A percentile compares a stretch with the other conserved stretches of the same genome.
Evolutionary conservation across 495 filamentous ascomycete species (phyloP).

Genomic region (Penicillium psychrofluorescens): DNA sequence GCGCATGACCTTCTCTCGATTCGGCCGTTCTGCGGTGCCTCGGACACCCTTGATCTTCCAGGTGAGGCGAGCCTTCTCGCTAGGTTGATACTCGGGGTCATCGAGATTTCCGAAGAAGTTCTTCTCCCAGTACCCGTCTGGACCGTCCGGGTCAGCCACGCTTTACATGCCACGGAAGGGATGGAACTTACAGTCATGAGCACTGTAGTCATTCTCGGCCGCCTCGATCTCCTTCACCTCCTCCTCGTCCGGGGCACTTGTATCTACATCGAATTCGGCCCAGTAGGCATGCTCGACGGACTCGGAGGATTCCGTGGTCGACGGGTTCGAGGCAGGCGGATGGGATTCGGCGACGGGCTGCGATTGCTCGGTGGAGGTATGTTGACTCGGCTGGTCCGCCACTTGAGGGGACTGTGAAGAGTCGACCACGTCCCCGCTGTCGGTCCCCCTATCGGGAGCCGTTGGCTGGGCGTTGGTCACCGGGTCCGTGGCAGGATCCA

Average conservation of each 20-base stretch:
- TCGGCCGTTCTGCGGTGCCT: conserved; percentile 54
- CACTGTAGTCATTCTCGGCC: conserved; percentile 41
- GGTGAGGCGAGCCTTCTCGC: conserved; percentile 47
- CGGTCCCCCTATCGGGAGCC: neutral
- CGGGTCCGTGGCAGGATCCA: conserved; percentile 14
- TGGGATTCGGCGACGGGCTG: conserved; percentile 4
- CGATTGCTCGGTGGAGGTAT: neutral
- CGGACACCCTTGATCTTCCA: conserved; percentile 56
- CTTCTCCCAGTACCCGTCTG: conserved; percentile 53
- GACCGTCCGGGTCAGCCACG: conserved; percentile 3
- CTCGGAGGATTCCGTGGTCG: conserved; percentile 1
- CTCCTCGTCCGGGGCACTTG: conserved; percentile 47
- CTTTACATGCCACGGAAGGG: neutral
- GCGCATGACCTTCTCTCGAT: conserved; percentile 51
- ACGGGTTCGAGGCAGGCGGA: conserved; percentile 3
- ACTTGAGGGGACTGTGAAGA: too few relatives aligned
- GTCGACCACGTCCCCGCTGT: neutral
- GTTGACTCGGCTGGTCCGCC: too few relatives aligned
- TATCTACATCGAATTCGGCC: conserved; percentile 49
- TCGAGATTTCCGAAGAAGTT: conserved; percentile 50
- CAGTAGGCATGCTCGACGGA: conserved; percentile 38
- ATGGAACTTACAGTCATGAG: conserved; percentile 42
- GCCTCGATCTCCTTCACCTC: conserved; percentile 54
- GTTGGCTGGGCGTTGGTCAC: neutral
- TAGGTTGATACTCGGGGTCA: conserved; percentile 50